Conservation (phyloP, 257 asterid genomes). For the Solanum lignicaule region DNA sequence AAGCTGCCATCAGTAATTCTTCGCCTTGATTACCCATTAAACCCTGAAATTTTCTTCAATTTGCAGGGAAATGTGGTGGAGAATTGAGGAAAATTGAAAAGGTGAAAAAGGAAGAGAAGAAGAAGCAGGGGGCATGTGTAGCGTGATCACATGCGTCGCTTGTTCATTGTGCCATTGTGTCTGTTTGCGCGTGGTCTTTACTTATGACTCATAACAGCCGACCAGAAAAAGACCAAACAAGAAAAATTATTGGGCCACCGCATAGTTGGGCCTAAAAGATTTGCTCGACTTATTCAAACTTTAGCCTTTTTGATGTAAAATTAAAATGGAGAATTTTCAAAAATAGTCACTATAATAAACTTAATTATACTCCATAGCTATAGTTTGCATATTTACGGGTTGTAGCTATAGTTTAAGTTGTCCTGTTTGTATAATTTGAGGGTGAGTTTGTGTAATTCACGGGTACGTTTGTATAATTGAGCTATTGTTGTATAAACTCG, state of each 20-base stretch:
- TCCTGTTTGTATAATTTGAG: no score
- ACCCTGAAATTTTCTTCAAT: constrained; percentile 1
- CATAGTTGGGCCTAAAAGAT: not conserved
- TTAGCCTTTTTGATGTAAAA: not conserved
- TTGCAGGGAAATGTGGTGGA: not conserved
- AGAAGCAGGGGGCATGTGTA: not conserved
- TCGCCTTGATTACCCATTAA: constrained; percentile 36
- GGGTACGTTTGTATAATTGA: no score
- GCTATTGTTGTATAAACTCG: no score
- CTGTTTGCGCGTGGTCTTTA: not conserved
- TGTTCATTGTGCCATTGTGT: not conserved
- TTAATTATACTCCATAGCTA: no score
- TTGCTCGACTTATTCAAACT: not conserved
- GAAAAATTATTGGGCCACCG: not conserved
- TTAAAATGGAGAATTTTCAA: no score
- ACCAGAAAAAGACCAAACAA: not conserved
- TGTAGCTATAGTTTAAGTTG: no score
- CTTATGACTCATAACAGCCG: not conserved
- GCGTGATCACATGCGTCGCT: not conserved
- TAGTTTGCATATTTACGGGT: no score
- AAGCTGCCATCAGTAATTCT: constrained; percentile 33
- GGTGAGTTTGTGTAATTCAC: no score
- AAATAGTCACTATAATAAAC: no score
- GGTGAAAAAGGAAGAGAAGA: not conserved
- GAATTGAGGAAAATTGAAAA: not conserved